phyloP scores from a whole-genome alignment of 2,329 filamentous ascomycete genomes.

The Penicillium corylophilum region DNA sequence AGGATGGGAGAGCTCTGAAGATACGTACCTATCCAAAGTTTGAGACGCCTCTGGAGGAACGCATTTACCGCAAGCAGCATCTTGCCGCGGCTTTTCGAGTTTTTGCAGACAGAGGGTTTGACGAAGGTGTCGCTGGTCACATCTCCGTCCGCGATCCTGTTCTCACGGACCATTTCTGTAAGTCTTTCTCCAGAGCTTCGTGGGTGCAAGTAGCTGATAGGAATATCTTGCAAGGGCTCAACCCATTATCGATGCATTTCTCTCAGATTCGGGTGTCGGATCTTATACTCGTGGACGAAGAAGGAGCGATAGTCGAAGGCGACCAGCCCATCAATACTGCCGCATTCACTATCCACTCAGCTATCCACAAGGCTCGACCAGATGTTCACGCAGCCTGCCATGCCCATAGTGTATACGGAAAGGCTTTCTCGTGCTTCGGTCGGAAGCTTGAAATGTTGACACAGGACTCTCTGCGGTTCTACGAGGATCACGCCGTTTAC shows the following conservation, averaged over 20 bases:
- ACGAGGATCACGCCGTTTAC: conserved; percentile 34
- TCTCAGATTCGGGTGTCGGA: conserved; percentile 46
- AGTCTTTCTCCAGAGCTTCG: neutral
- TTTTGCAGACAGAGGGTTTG: conserved; percentile 64
- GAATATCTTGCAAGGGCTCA: conserved; percentile 29
- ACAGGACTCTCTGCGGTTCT: conserved; percentile 29
- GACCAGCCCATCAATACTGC: conserved; percentile 44
- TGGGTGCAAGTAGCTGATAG: too few species aligned
- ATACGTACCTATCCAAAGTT: conserved; percentile 38
- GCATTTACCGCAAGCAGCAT: conserved; percentile 57
- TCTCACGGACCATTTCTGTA: conserved; percentile 57
- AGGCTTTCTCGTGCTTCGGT: conserved; percentile 30
- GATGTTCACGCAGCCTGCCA: conserved; percentile 49
- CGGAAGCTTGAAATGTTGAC: conserved; percentile 45
- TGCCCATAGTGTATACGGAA: conserved; percentile 46
- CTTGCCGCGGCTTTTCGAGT: conserved; percentile 69
- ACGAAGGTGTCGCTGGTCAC: conserved; percentile 68
- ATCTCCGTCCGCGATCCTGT: conserved; percentile 68
- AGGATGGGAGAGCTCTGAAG: neutral
- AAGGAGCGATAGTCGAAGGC: conserved; percentile 45
- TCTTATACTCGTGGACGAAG: conserved; percentile 46
- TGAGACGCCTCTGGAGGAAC: conserved; percentile 54
- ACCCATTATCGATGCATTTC: conserved; percentile 46
- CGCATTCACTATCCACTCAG: conserved; percentile 50
- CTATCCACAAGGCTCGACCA: conserved; percentile 47